Base-by-base conservation (phyloP, 352 stramenopile species). In the Pythium pectinolyticum region DNA sequence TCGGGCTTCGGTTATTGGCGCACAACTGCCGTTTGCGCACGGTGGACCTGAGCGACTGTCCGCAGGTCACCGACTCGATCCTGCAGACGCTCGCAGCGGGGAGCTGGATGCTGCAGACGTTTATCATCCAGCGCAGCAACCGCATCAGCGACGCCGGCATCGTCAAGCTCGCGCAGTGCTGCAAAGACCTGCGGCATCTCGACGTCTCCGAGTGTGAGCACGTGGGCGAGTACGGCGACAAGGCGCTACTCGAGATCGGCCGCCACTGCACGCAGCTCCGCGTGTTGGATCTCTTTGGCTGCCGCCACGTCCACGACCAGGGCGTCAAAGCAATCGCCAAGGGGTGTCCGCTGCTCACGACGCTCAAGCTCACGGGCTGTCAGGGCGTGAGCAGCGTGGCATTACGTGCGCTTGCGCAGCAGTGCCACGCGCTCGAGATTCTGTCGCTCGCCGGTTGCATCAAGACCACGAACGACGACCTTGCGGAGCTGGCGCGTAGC, bases 201-300 rank as follows among this genome's bases (percentile, higher is more conserved):
- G 90, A 97, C 63, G 82, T 97, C 22, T 91, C 84, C 19, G 80
- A 92, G 54, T 97, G 89, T 51, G 78, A 86, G 43, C 81, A 80
- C 34, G 78, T 97, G 0, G 90, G 90, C 32, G 90, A 98, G 67
- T 98, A 95, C 64, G 93, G 94, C 1, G 93, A 98, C 77, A 92
- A 95, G 63, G 90, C 87, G 27, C 72, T 98, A 9, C 66, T 97
- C 25, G 90, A 95, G 70, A 78, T 98, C 17, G 93, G 92, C 5
- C 76, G 78, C 40, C 88, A 77, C 68, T 97, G 92, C 61, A 66
- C 72, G 2, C 71, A 87, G 54, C 67, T 98, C 30, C 70, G 69
- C 17, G 71, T 88, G 17, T 66, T 98, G 2, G 82, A 97, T 51
- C 73, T 98, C 10, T 91, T 89, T 57, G 89, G 89, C 3, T 97